Evolutionary conservation across 2,329 filamentous ascomycete genomes (phyloP).

Genomic region (Alternaria incomplexa): DNA sequence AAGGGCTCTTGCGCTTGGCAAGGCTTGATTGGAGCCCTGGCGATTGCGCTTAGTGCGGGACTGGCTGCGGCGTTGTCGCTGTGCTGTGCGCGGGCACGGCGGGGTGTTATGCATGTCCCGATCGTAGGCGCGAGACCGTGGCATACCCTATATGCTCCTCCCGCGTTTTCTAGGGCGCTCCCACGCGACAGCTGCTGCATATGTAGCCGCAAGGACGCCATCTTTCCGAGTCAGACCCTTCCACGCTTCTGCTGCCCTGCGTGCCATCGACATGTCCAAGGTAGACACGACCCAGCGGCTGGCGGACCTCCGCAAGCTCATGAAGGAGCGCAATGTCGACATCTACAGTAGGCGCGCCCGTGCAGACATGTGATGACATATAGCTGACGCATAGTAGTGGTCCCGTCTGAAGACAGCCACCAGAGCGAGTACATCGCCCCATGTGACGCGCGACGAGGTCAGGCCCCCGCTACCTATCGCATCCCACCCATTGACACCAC

Average conservation of each 20-base stretch:
- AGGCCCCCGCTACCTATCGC: constrained; percentile 24
- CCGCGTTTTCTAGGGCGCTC: constrained; percentile 37
- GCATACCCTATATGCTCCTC: constrained; percentile 40
- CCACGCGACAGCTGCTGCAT: constrained; percentile 32
- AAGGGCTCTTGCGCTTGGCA: constrained; percentile 8
- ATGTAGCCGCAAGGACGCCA: constrained; percentile 31
- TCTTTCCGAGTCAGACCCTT: constrained; percentile 30
- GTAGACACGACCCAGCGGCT: constrained; percentile 82
- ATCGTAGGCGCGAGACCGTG: constrained; percentile 24
- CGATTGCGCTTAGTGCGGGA: constrained; percentile 10
- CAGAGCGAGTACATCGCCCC: constrained; percentile 97
- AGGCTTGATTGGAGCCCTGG: constrained; percentile 5
- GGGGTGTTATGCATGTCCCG: constrained; percentile 29
- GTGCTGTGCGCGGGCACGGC: constrained; percentile 19
- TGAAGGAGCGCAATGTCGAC: constrained; percentile 86
- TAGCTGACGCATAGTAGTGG: constrained; percentile 66
- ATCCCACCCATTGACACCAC: constrained; percentile 33
- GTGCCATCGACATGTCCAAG: constrained; percentile 69
- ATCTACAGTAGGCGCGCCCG: constrained; percentile 75
- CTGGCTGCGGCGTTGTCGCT: neutral
- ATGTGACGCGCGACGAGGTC: constrained; percentile 86
- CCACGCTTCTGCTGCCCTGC: constrained; percentile 36
- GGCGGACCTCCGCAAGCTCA: constrained; percentile 77
- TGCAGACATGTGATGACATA: neutral
- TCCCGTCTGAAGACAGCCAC: constrained; percentile 96